These are phyloP conservation scores for Beta vulgaris DNA, from an alignment of 148 eudicot genomes.

Conservation along the genomic window DNA sequence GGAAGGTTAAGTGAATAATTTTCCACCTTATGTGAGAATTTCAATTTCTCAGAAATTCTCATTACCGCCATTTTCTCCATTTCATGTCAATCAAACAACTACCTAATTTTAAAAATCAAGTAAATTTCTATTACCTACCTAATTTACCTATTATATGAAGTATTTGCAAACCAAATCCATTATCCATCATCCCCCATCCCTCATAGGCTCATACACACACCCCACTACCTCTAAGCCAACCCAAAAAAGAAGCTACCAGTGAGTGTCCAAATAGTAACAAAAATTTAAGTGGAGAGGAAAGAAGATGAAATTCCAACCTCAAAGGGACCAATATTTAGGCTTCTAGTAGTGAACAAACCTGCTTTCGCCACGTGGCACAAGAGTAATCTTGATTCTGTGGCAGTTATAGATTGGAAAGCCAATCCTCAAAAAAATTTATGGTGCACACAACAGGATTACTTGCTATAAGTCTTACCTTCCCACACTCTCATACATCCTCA, in stretches of 20 bases:
- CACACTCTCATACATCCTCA: background rate
- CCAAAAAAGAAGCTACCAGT: background rate
- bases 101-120: too few relatives aligned
- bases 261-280: background rate
- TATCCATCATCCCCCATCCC: too few relatives aligned
- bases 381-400: conserved; percentile 82
- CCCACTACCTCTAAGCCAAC: too few relatives aligned
- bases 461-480: conserved; percentile 20
- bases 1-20: too few relatives aligned
- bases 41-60: too few relatives aligned
- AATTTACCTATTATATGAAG: too few relatives aligned
- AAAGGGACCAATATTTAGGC: conserved; percentile 18
- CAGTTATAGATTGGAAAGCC: conserved; percentile 34
- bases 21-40: too few relatives aligned
- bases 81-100: too few relatives aligned
- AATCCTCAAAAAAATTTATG: conserved; percentile 44
- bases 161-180: too few relatives aligned
- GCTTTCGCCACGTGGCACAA: conserved; percentile 53
- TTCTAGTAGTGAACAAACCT: conserved; percentile 19
- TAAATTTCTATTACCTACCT: too few relatives aligned
- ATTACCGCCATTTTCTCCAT: too few relatives aligned
- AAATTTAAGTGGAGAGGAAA: conserved; percentile 56
- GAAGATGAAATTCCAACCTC: conserved; percentile 42
- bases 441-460: conserved; percentile 26
- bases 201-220: too few relatives aligned